Evolutionary conservation across 495 filamentous ascomycete species (phyloP).

Genomic region (Neurospora africana): DNA sequence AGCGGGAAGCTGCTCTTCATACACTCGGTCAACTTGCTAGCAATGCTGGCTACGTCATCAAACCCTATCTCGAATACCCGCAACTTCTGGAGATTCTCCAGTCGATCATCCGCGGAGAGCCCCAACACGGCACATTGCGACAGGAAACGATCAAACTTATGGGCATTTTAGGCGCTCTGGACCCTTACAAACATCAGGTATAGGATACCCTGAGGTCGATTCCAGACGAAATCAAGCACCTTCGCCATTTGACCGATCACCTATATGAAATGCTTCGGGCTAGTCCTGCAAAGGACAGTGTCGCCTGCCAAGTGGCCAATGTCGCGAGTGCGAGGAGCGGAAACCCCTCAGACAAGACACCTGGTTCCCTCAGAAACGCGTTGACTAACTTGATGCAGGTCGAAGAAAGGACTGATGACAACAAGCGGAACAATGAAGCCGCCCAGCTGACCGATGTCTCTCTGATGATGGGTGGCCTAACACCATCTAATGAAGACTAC

Average conservation of each 20-base stretch:
- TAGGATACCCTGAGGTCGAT: conserved; percentile 4
- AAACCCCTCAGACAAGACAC: conserved; percentile 4
- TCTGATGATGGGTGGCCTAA: conserved; percentile 94
- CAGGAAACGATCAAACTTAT: conserved; percentile 94
- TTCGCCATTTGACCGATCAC: not conserved
- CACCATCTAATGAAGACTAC: conserved; percentile 93
- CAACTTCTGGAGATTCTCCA: conserved; percentile 85
- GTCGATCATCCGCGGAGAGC: conserved; percentile 84
- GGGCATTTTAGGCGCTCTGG: conserved; percentile 90
- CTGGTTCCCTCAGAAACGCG: not conserved
- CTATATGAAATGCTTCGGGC: not conserved
- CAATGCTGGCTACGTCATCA: conserved; percentile 94
- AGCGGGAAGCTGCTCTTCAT: conserved; percentile 81
- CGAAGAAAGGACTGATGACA: conserved; percentile 29
- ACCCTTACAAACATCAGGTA: conserved; percentile 91
- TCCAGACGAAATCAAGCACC: not conserved
- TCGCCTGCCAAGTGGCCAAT: not conserved
- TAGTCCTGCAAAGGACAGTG: not conserved
- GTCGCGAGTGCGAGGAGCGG: not conserved
- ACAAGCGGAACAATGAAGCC: conserved; percentile 52
- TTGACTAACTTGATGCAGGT: conserved; percentile 30
- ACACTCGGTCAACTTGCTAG: conserved; percentile 88
- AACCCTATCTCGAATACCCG: conserved; percentile 89
- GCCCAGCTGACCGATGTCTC: conserved; percentile 79
- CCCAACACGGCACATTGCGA: conserved; percentile 63